These are phyloP conservation scores for Colletotrichum kahawae DNA, from an alignment of 2,329 filamentous ascomycete genomes.

Conservation along the genomic window DNA sequence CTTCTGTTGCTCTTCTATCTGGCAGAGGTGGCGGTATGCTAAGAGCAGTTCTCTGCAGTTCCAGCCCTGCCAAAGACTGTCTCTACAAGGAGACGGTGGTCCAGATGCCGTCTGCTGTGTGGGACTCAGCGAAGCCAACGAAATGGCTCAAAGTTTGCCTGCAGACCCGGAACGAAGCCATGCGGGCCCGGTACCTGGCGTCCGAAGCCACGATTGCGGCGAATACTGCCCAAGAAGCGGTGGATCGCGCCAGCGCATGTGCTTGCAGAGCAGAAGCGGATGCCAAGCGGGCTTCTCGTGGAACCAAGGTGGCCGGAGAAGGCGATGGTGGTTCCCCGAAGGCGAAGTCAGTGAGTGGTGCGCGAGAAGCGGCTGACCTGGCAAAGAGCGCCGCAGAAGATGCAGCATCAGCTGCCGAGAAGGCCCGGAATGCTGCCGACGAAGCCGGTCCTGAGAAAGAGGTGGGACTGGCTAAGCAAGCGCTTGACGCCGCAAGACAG, in stretches of 20 bases:
- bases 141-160: not conserved
- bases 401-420: not conserved
- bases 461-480: not conserved
- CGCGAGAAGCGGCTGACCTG: not conserved
- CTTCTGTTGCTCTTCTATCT: not conserved
- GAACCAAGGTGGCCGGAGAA: not conserved
- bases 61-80: not conserved
- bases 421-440: not conserved
- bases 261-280: not conserved
- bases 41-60: not conserved
- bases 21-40: not conserved
- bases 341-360: not conserved
- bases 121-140: not conserved
- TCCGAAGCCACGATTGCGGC: fast-evolving
- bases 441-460: not conserved
- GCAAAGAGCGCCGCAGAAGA: not conserved
- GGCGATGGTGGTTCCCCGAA: not conserved
- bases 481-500: not conserved
- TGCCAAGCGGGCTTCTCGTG: not conserved
- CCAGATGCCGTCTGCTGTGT: not conserved
- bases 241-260: fast-evolving
- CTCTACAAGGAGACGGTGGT: not conserved
- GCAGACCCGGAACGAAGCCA: not conserved
- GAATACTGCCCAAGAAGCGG: not conserved
- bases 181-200: not conserved